Evolutionary conservation across 768 basidiomycete genomes (phyloP).

Genomic region (Phylloporus rhodoxanthus): DNA sequence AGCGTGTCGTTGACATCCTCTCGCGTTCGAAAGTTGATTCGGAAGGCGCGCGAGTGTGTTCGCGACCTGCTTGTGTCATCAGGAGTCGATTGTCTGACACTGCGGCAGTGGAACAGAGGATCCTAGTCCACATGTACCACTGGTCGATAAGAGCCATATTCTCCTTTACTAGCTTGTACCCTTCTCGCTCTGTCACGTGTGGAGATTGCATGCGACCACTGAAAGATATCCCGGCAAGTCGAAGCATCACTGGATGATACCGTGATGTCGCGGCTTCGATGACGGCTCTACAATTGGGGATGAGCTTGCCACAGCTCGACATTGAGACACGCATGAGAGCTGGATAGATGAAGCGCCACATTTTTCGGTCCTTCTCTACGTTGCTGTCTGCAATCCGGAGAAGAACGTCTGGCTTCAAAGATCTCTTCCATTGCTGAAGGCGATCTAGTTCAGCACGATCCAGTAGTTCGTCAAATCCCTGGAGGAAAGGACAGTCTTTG

Average conservation of each 20-base stretch:
- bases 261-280: conserved; percentile 63
- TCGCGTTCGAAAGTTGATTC: conserved; percentile 76
- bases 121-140: conserved; percentile 80
- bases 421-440: conserved; percentile 61
- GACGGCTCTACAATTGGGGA: conserved; percentile 54
- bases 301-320: conserved; percentile 41
- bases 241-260: conserved; percentile 66
- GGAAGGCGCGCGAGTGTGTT: conserved; percentile 65
- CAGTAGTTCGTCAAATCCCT: conserved; percentile 62
- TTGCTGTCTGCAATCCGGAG: conserved; percentile 69
- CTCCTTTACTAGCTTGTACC: conserved; percentile 47
- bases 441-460: conserved; percentile 56
- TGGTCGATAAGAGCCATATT: conserved; percentile 60
- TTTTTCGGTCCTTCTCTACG: conserved; percentile 56
- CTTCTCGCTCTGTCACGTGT: conserved; percentile 47
- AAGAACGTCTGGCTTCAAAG: conserved; percentile 48
- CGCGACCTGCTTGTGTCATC: conserved; percentile 50
- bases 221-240: conserved; percentile 68
- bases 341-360: conserved; percentile 75
- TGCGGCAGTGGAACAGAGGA: conserved; percentile 76
- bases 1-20: conserved; percentile 73
- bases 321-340: conserved; percentile 53
- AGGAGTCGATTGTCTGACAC: conserved; percentile 57
- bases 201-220: conserved; percentile 35
- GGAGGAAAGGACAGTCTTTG: conserved; percentile 43